phyloP scores from a whole-genome alignment of 2,329 filamentous ascomycete genomes.

The Colletotrichum godetiae region DNA sequence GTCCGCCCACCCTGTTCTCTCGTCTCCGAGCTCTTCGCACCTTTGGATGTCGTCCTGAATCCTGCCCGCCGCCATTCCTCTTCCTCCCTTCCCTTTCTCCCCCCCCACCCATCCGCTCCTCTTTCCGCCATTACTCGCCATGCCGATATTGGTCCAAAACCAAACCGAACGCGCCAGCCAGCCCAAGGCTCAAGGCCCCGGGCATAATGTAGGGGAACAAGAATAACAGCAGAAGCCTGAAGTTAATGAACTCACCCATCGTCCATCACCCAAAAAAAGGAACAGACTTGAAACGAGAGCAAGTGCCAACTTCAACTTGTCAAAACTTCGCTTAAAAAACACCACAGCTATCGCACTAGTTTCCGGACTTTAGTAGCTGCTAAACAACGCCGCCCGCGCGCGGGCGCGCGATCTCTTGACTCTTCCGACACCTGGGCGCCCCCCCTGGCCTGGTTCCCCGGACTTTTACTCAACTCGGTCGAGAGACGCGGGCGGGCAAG shows the following conservation, averaged over 20 bases:
- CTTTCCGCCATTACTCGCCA: conserved; percentile 9
- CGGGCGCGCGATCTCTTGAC: background rate
- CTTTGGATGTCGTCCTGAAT: background rate
- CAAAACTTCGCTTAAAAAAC: background rate
- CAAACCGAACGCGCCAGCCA: background rate
- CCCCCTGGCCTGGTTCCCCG: background rate
- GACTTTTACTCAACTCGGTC: background rate
- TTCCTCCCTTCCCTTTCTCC: background rate
- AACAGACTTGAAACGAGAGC: background rate
- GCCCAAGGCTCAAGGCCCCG: background rate
- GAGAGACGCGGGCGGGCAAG: no score
- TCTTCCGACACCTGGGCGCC: background rate
- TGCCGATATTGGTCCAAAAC: background rate
- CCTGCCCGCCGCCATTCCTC: background rate
- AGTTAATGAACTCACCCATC: background rate
- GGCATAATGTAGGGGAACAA: background rate
- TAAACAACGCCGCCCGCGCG: background rate
- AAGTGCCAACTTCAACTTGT: background rate
- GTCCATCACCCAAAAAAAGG: background rate
- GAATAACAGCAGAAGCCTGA: background rate
- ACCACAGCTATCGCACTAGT: background rate
- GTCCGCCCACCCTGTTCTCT: background rate
- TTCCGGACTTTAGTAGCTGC: background rate
- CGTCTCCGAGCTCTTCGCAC: background rate
- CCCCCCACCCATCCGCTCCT: background rate